Evolutionary conservation across 345 rosid species (phyloP), one percentile per base, ranked within the genome.

Genomic region (Pugionium dolabratum): DNA sequence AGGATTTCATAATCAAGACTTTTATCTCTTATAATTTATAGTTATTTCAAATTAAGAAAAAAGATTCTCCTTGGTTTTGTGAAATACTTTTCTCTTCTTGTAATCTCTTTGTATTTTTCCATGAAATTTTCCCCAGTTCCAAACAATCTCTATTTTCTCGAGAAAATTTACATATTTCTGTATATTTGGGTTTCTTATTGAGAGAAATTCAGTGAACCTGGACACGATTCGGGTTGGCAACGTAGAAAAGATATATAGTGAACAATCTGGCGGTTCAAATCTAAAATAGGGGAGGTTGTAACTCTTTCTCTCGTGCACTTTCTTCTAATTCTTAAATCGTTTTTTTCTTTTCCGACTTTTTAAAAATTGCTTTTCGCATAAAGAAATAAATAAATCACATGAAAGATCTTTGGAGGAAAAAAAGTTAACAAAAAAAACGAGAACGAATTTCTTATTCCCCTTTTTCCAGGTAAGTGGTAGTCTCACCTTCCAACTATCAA

Each of bases 401-500:
- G 57, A 53, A 73, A 52, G 35, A 44, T 51, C 43, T 45, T 72
- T 41, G 3, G 66, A 42, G 47, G 34, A 64, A 49, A 18, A 18
- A 18, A 52, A 27, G 48, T 39, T 35, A 35, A 18, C 18, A 18
- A 29, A 11, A 49, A 49, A 64, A 28, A 4, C 28, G 56, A 59
- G 66, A 59, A 59, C 58, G 62, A 73, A 52, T 48, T 53, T 41
- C 58, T 30, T 61, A 54, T 57, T 56, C 66, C 49, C 30, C 18
- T 34, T 72, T 57, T 72, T 58, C 67, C 76, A 59, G 67, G 76
- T 73, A 30, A 35, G 67, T 73, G 52, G n/a, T 58, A 8, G 5
- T 65, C 65, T 58, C 47, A 72, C 66, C 71, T 64, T 66, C 57
- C 72, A 73, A 55, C 72, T 73, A 50, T 72, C 71, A 65, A 72